Conservation (phyloP, 2,329 filamentous ascomycete genomes). For the Colletotrichum plurivorum region DNA sequence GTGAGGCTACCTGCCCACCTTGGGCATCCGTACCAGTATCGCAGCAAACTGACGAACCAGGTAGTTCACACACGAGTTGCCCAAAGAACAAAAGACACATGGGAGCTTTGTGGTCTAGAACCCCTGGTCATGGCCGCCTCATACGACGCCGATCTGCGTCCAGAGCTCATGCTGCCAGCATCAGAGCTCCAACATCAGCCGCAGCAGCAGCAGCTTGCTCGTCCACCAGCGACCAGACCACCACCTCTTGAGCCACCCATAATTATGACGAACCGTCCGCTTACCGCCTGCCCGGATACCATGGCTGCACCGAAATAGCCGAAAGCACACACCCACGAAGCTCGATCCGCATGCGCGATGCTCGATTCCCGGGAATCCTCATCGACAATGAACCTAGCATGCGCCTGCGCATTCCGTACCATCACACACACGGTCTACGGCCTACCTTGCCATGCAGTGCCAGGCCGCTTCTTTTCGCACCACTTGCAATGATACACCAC, state of each 20-base stretch:
- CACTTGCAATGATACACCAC: background rate
- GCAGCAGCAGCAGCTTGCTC: background rate
- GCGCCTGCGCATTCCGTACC: background rate
- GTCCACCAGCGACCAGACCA: too few species aligned
- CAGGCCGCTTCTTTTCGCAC: background rate
- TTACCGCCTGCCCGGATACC: background rate
- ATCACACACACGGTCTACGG: too few species aligned
- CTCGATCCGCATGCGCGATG: constrained; percentile 31
- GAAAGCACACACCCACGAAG: background rate
- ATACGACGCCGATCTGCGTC: constrained; percentile 22
- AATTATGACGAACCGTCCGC: constrained; percentile 23
- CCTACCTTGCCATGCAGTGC: constrained; percentile 1
- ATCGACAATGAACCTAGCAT: constrained; percentile 10
- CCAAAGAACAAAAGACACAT: background rate
- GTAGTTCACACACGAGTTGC: too few species aligned
- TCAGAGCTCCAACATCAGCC: constrained; percentile 20
- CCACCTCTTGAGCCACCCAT: background rate
- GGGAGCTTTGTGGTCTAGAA: constrained; percentile 9
- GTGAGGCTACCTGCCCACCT: too few species aligned
- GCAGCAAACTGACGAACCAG: too few species aligned
- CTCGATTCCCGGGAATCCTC: constrained; percentile 24
- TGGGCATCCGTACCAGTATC: too few species aligned
- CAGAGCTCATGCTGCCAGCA: constrained; percentile 9
- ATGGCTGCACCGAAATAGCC: constrained; percentile 6
- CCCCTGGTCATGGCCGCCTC: constrained; percentile 27